Evolutionary conservation across 306 rosid species (phyloP), one percentile per base, ranked within the genome.

Genomic region (Medicago ruthenica): DNA sequence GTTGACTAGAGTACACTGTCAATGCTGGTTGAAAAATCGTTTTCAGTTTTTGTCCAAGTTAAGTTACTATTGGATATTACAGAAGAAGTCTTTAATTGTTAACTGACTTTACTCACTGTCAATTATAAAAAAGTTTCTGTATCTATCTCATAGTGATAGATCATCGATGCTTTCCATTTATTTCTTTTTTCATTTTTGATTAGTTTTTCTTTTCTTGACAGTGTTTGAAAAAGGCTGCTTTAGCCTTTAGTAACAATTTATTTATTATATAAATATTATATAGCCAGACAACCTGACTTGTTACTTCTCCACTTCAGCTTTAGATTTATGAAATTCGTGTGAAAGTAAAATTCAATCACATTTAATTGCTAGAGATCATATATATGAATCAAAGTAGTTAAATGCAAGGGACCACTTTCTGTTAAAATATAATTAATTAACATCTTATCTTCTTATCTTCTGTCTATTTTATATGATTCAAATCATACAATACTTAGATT

Each of bases 321-420:
- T 50, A 48, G 80, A 79, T 79, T 83, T 78, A 15, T 42, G 82
- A 79, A 17, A 39, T 79, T 86, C 20, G 0, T 63, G 88, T 83
- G 87, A 79, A 86, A 55, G 51, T 45, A 48, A 60, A 72, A 66
- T 57, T 37, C 73, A 66, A 63, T 63, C 48, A 18, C 7, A 80
- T 69, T 71, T 80, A 36, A 67, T 50, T 77, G 36, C 17, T 57
- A 36, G 61, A 67, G 59, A 76, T 71, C 37, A 62, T 53, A 54
- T 53, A 54, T 59, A 73, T 44, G 24, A 50, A 22, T 76, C 15
- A 67, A 44, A 53, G 42, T 48, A 40, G 78, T 31, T 59, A 53
- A 70, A 69, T 50, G 67, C 31, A 10, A 59, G 77, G 89, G 92
- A 85, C 92, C 92, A 84, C 83, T 70, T 59, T 84, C 77, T 83